Evolutionary conservation across 2,329 filamentous ascomycete species (phyloP).

Genomic region (Kalaharituber pfeilii): DNA sequence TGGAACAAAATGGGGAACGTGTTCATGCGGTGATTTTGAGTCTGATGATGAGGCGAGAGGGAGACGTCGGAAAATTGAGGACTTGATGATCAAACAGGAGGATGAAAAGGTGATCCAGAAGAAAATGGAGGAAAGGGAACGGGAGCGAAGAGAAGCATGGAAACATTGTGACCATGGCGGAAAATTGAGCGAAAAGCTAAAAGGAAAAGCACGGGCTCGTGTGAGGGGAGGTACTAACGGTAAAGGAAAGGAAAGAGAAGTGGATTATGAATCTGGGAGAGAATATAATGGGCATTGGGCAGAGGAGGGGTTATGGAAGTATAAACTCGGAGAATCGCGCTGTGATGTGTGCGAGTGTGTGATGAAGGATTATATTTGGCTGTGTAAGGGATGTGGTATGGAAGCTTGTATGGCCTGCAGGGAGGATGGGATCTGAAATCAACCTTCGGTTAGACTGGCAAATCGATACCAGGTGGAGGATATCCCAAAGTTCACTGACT

Average conservation of each 20-base stretch:
- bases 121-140: background rate
- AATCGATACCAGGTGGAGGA: too few relatives aligned
- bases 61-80: constrained; percentile 10
- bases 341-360: constrained; percentile 12
- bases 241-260: background rate
- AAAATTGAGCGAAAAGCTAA: background rate
- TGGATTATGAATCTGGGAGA: background rate
- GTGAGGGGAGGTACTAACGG: background rate
- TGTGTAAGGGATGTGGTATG: constrained; percentile 10
- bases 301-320: constrained; percentile 9
- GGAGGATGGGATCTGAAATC: constrained; percentile 3
- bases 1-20: constrained; percentile 12
- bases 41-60: constrained; percentile 10
- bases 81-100: constrained; percentile 12
- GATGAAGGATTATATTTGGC: constrained; percentile 6
- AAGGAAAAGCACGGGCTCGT: background rate
- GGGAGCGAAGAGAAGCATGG: background rate
- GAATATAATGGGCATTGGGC: constrained; percentile 5
- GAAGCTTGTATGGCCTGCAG: constrained; percentile 12
- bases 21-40: constrained; percentile 10
- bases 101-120: background rate
- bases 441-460: too few relatives aligned
- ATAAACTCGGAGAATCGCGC: background rate
- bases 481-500: too few relatives aligned
- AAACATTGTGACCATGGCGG: background rate